These are phyloP conservation scores for Leccinum boreale DNA, from an alignment of 768 basidiomycete species.

Conservation along the genomic window DNA sequence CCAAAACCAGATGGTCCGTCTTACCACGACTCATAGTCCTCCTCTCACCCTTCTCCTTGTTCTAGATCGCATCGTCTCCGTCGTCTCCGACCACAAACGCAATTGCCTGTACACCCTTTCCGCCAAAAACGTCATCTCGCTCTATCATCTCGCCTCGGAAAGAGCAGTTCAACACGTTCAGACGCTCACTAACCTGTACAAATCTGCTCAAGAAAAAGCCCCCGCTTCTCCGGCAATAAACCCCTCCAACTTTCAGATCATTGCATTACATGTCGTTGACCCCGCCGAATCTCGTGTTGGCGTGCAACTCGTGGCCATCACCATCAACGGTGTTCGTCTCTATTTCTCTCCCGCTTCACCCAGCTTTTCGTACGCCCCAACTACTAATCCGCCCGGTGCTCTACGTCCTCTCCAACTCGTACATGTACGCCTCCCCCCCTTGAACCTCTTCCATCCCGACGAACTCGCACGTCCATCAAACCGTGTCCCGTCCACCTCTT, in stretches of 20 bases:
- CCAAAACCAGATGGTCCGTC: slow-evolving; percentile 62
- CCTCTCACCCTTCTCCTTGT: slow-evolving; percentile 4
- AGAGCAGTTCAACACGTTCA: slow-evolving; percentile 71
- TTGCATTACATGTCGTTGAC: slow-evolving; percentile 66
- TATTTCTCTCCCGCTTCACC: slow-evolving; percentile 67
- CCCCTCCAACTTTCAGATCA: slow-evolving; percentile 66
- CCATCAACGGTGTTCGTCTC: slow-evolving; percentile 76
- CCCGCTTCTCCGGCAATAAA: slow-evolving; percentile 73
- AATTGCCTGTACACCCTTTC: slow-evolving; percentile 79
- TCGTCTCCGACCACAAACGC: slow-evolving; percentile 65
- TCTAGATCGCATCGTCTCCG: slow-evolving; percentile 66
- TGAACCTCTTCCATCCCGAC: slow-evolving; percentile 74
- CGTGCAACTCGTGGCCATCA: slow-evolving; percentile 77
- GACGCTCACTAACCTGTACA: slow-evolving; percentile 71
- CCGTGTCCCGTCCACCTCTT: slow-evolving; percentile 40
- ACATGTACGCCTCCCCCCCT: slow-evolving; percentile 78
- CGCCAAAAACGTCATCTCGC: slow-evolving; percentile 57
- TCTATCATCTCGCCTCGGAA: slow-evolving; percentile 62
- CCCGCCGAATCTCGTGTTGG: slow-evolving; percentile 63
- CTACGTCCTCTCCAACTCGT: slow-evolving; percentile 55
- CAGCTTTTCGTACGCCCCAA: slow-evolving; percentile 47
- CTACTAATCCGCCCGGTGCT: slow-evolving; percentile 24
- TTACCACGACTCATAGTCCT: not conserved
- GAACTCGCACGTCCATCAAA: slow-evolving; percentile 54
- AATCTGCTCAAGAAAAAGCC: slow-evolving; percentile 75